phyloP scores from a whole-genome alignment of 2,329 filamentous ascomycete genomes.

The Meredithiella fracta region DNA sequence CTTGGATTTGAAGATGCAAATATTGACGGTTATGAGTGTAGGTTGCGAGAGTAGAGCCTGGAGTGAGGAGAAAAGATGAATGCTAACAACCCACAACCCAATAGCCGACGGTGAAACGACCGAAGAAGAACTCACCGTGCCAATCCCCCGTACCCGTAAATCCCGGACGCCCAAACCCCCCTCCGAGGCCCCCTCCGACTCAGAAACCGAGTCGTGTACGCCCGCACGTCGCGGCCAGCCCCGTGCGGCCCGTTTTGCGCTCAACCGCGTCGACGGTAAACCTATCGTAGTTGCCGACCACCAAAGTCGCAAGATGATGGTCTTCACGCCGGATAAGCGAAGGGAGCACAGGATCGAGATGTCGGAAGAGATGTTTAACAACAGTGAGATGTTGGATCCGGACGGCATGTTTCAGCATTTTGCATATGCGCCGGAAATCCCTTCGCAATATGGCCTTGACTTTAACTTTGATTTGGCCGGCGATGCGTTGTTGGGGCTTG shows the following conservation, averaged over 20 bases:
- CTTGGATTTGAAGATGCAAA: conserved; percentile 23
- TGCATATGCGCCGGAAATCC: neutral
- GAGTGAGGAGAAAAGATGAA: too few relatives aligned
- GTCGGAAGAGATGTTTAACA: conserved; percentile 38
- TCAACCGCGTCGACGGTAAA: conserved; percentile 37
- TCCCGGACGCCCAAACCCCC: conserved; percentile 17
- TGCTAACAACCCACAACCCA: neutral
- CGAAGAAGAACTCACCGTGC: conserved; percentile 39
- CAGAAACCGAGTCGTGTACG: conserved; percentile 20
- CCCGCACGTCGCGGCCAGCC: conserved; percentile 29
- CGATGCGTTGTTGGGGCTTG: neutral
- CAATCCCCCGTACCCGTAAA: conserved; percentile 30
- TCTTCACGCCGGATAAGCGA: conserved; percentile 35
- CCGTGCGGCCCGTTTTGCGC: conserved; percentile 36
- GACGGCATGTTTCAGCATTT: conserved; percentile 49
- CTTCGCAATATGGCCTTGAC: neutral
- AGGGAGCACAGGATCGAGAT: conserved; percentile 33
- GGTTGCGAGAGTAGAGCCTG: neutral
- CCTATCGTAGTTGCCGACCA: conserved; percentile 43
- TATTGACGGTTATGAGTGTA: conserved; percentile 43
- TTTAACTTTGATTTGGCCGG: neutral
- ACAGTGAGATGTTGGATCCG: conserved; percentile 19
- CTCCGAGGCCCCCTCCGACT: conserved; percentile 35
- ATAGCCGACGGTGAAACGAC: conserved; percentile 45
- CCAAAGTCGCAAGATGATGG: conserved; percentile 43